A percentile compares a stretch with the other conserved stretches of the same genome.
Evolutionary conservation across 139 green algal species (phyloP).

Genomic region (Tetraselmis striata): DNA sequence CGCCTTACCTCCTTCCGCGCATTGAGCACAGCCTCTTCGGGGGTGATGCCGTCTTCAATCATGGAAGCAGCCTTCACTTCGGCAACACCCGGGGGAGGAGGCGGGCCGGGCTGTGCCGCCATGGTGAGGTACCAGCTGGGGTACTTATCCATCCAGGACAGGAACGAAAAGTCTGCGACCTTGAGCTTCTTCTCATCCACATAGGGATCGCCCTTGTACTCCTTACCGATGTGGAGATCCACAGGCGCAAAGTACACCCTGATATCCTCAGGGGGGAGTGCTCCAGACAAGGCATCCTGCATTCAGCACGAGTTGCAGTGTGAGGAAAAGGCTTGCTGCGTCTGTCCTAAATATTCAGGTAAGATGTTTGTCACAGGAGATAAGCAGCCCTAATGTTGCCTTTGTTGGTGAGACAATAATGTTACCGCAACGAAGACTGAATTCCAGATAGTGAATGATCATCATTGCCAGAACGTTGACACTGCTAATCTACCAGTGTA

Average conservation of each 20-base stretch:
- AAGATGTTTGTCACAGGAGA: too few species aligned
- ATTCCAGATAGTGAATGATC: too few species aligned
- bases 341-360: too few species aligned
- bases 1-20: not conserved
- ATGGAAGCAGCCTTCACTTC: not conserved
- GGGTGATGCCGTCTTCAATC: not conserved
- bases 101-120: not conserved
- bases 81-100: not conserved
- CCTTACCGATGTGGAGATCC: constrained; percentile 29
- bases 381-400: too few species aligned
- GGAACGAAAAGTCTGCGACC: constrained; percentile 25
- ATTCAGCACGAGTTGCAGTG: not conserved
- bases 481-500: too few species aligned
- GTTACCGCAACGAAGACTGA: not conserved
- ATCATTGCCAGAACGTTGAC: too few species aligned
- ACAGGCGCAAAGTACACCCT: constrained; percentile 34
- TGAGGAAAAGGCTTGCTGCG: too few species aligned
- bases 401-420: too few species aligned
- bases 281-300: constrained; percentile 19
- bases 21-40: not conserved
- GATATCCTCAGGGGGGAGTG: constrained; percentile 26
- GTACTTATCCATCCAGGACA: constrained; percentile 40
- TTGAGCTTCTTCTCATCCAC: constrained; percentile 30
- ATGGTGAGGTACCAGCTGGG: constrained; percentile 27
- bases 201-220: constrained; percentile 31